These are phyloP conservation scores for Tuber melanosporum DNA, from an alignment of 495 filamentous ascomycete genomes.

Conservation along the genomic window DNA sequence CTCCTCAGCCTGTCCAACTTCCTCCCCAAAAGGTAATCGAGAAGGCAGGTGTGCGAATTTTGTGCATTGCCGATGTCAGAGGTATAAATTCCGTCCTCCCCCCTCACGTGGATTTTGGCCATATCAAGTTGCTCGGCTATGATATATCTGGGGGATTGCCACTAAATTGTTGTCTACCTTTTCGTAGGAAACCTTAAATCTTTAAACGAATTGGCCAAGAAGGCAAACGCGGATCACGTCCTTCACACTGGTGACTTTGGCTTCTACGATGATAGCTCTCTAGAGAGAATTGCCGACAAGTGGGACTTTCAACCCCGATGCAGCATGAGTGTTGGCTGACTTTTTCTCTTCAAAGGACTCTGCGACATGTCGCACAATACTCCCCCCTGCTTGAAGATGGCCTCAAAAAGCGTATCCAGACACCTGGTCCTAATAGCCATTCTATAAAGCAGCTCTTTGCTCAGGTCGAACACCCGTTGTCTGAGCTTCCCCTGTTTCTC, in stretches of 20 bases:
- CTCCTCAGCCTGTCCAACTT: slow-evolving; percentile 47
- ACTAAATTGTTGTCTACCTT: background rate
- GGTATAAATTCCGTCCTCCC: slow-evolving; percentile 52
- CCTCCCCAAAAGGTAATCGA: slow-evolving; percentile 72
- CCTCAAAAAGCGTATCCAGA: slow-evolving; percentile 73
- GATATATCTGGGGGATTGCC: background rate
- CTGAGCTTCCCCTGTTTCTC: slow-evolving; percentile 87
- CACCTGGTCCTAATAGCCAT: slow-evolving; percentile 51
- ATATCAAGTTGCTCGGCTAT: background rate
- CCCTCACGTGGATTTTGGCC: background rate
- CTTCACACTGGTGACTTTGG: slow-evolving; percentile 99
- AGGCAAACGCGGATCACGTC: slow-evolving; percentile 89
- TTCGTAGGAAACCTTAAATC: slow-evolving; percentile 80
- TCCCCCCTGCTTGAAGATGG: slow-evolving; percentile 84
- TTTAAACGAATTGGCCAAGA: slow-evolving; percentile 89
- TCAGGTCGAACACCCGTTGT: slow-evolving; percentile 71
- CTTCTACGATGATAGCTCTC: slow-evolving; percentile 93
- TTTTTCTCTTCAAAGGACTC: slow-evolving; percentile 56
- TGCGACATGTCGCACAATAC: slow-evolving; percentile 98
- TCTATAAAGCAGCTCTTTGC: slow-evolving; percentile 73
- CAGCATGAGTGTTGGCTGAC: slow-evolving; percentile 36
- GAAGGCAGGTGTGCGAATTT: slow-evolving; percentile 71
- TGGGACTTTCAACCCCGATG: slow-evolving; percentile 48
- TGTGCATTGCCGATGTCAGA: slow-evolving; percentile 97
- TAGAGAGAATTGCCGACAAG: slow-evolving; percentile 99